Conservation (phyloP, 352 stramenopile genomes). For the Phytopythium delawarense region DNA sequence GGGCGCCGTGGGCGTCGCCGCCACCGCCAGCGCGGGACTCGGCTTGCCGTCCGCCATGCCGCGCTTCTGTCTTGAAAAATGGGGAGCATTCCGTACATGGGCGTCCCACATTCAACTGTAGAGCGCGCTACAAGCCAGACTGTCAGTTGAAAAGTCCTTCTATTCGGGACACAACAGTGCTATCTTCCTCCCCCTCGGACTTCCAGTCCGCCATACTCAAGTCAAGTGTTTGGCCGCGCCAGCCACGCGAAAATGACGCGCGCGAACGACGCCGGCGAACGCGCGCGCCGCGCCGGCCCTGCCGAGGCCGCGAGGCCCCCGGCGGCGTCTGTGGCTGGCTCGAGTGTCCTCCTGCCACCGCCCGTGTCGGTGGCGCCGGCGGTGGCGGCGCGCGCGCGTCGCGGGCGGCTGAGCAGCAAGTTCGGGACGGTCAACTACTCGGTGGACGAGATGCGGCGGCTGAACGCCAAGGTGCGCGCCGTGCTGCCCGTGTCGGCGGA, state of each 20-base stretch:
- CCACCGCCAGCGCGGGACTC: not conserved
- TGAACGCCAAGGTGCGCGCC: conserved; percentile 53
- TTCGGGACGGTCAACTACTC: conserved; percentile 69
- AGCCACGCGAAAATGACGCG: conserved; percentile 5
- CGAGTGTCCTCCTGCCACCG: not conserved
- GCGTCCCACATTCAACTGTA: too few relatives aligned
- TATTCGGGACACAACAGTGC: too few relatives aligned
- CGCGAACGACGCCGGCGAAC: conserved; percentile 1
- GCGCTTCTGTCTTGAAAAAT: not conserved
- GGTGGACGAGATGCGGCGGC: conserved; percentile 58
- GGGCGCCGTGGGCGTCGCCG: not conserved
- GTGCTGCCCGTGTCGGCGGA: conserved; percentile 45
- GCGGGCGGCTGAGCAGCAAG: conserved; percentile 45
- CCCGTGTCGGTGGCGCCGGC: not conserved
- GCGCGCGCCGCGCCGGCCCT: not conserved
- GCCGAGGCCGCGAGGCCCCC: not conserved
- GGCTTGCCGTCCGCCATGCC: too few relatives aligned
- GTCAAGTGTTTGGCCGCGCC: not conserved
- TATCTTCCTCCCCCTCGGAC: too few relatives aligned
- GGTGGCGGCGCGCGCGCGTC: conserved; percentile 4
- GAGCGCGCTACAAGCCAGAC: too few relatives aligned
- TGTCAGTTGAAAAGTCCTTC: too few relatives aligned
- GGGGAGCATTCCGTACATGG: too few relatives aligned
- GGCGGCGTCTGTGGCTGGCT: conserved; percentile 1
- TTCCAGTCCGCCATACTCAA: not conserved